Conservation (phyloP, 2,329 filamentous ascomycete genomes). For the Microcyclospora tardicrescens region DNA sequence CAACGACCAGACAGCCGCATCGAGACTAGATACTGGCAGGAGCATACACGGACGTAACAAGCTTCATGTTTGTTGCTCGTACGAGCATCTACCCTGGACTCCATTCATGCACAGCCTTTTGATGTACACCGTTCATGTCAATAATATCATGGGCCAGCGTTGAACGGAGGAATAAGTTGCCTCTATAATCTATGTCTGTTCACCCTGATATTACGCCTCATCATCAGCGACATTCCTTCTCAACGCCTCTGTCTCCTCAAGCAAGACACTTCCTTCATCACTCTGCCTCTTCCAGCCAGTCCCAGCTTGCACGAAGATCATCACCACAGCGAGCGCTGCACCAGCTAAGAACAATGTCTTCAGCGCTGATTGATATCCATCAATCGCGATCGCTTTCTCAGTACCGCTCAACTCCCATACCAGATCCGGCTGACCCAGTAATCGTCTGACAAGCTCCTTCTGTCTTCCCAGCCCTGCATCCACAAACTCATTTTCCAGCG, state of each 20-base stretch:
- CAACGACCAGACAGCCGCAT: no score
- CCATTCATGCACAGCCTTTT: no score
- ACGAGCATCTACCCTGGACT: no score
- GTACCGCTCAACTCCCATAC: constrained; percentile 37
- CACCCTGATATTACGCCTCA: no score
- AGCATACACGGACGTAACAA: no score
- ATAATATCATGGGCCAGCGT: no score
- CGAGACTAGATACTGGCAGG: no score
- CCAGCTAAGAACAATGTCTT: constrained; percentile 41
- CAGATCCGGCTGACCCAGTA: constrained; percentile 47
- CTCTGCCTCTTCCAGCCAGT: constrained; percentile 38
- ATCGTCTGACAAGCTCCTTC: constrained; percentile 37
- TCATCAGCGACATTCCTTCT: no score
- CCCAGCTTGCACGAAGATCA: constrained; percentile 42
- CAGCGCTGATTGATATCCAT: constrained; percentile 42
- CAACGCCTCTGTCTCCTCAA: constrained; percentile 3
- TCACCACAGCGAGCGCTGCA: constrained; percentile 35
- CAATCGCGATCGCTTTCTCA: constrained; percentile 39
- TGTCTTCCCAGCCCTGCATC: constrained; percentile 27
- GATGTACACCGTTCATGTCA: no score
- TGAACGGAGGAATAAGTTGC: no score
- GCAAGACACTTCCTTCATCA: constrained; percentile 4
- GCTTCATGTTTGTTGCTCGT: no score
- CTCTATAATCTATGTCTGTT: no score
- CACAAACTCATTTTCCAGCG: constrained; percentile 46